Percentiles rank a stretch among this genome's conserved stretches.
Conservation (phyloP, 495 filamentous ascomycete species). For the Annulohypoxylon moriforme region DNA sequence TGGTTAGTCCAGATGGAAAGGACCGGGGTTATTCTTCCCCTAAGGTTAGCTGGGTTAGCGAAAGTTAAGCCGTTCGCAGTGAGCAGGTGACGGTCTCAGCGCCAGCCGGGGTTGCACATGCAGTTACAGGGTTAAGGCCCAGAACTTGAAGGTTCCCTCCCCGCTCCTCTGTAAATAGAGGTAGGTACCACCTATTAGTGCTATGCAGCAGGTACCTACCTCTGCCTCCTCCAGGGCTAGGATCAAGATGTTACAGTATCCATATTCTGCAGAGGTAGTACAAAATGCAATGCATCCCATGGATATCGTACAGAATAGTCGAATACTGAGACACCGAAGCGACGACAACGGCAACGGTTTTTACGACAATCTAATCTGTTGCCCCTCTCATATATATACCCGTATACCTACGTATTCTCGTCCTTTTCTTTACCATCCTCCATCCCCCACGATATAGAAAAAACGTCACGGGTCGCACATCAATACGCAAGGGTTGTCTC, state of each 20-base stretch:
- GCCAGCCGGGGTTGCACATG: slow-evolving; percentile 36
- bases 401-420: neutral
- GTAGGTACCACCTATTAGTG: neutral
- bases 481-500: slow-evolving; percentile 28
- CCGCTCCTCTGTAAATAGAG: slow-evolving; percentile 5
- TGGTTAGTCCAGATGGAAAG: slow-evolving; percentile 23
- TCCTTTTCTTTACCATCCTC: neutral
- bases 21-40: slow-evolving; percentile 6
- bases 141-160: slow-evolving; percentile 20
- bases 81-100: slow-evolving; percentile 41
- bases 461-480: slow-evolving; percentile 26
- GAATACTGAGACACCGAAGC: slow-evolving; percentile 16
- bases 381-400: neutral
- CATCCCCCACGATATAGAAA: slow-evolving; percentile 2
- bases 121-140: slow-evolving; percentile 29
- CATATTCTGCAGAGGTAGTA: slow-evolving; percentile 12
- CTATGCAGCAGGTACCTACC: too few species aligned
- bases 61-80: slow-evolving; percentile 13
- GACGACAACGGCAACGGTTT: neutral
- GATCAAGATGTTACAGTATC: neutral
- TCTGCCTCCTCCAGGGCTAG: too few species aligned
- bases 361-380: slow-evolving; percentile 4
- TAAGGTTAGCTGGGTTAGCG: neutral
- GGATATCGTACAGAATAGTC: neutral
- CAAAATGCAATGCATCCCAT: slow-evolving; percentile 14